phyloP scores from a whole-genome alignment of 495 filamentous ascomycete genomes.

The Penicillium egyptiacum region DNA sequence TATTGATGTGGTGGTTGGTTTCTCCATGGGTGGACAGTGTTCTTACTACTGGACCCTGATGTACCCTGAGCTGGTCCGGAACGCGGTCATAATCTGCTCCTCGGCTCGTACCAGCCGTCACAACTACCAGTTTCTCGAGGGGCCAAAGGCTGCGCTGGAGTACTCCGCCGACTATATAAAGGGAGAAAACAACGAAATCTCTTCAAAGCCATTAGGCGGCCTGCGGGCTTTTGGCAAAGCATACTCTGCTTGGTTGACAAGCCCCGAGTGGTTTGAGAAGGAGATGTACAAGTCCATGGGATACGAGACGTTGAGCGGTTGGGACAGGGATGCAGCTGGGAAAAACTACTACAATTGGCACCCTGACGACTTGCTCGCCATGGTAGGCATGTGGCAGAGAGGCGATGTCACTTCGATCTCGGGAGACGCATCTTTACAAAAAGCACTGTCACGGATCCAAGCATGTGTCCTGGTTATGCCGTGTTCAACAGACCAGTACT shows the following conservation, averaged over 20 bases:
- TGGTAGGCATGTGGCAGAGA: slow-evolving; percentile 66
- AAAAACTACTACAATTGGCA: slow-evolving; percentile 41
- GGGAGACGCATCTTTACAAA: not conserved
- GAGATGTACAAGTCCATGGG: slow-evolving; percentile 54
- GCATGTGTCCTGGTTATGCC: slow-evolving; percentile 59
- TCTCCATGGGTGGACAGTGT: slow-evolving; percentile 66
- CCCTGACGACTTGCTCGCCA: slow-evolving; percentile 59
- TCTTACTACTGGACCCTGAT: slow-evolving; percentile 63
- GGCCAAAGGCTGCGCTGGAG: slow-evolving; percentile 57
- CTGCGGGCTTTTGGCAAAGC: slow-evolving; percentile 62
- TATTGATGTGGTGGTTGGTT: slow-evolving; percentile 56
- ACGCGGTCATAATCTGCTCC: slow-evolving; percentile 63
- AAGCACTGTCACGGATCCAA: slow-evolving; percentile 41
- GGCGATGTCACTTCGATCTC: slow-evolving; percentile 15
- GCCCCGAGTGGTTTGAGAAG: slow-evolving; percentile 62
- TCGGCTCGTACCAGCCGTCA: slow-evolving; percentile 62
- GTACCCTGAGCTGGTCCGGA: slow-evolving; percentile 59
- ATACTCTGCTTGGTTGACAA: slow-evolving; percentile 68
- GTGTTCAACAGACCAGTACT: slow-evolving; percentile 63
- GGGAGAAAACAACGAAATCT: slow-evolving; percentile 18
- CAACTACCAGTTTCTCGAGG: slow-evolving; percentile 64
- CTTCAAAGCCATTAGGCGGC: slow-evolving; percentile 30
- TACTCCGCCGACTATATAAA: slow-evolving; percentile 37
- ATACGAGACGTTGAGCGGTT: slow-evolving; percentile 57
- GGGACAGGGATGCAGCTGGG: slow-evolving; percentile 58